A percentile compares a stretch with the other conserved stretches of the same genome.
Evolutionary conservation across 176 grass and related monocot species (phyloP).

Genomic region (Cenchrus purpureus): DNA sequence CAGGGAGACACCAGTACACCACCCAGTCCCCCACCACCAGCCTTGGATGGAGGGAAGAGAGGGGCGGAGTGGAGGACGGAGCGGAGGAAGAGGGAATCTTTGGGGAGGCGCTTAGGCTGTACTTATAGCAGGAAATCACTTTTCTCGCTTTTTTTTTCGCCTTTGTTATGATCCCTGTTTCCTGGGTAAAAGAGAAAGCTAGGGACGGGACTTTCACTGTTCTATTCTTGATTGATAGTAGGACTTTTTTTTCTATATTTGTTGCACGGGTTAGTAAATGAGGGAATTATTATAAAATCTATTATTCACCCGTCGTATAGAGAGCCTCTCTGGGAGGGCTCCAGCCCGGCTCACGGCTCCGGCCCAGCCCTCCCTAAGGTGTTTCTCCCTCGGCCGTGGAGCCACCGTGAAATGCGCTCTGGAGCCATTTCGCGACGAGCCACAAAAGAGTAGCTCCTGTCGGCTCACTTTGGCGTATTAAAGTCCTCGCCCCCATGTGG

Average conservation of each 20-base stretch:
- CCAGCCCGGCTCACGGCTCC: too few relatives aligned
- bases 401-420: too few relatives aligned
- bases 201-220: background rate
- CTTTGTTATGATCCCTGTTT: slow-evolving; percentile 29
- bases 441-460: too few relatives aligned
- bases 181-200: slow-evolving; percentile 34
- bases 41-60: background rate
- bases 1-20: background rate
- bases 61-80: background rate
- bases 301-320: too few relatives aligned
- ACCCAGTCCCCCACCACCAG: background rate
- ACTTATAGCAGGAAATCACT: slow-evolving; percentile 39
- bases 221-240: background rate
- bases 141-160: slow-evolving; percentile 28
- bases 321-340: too few relatives aligned
- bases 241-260: background rate
- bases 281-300: too few relatives aligned
- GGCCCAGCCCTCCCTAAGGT: too few relatives aligned
- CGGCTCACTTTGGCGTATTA: too few relatives aligned
- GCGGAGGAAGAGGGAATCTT: slow-evolving; percentile 26
- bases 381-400: too few relatives aligned
- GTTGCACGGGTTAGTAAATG: background rate
- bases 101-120: slow-evolving; percentile 20
- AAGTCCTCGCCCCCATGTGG: too few relatives aligned
- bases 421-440: too few relatives aligned